A percentile compares a stretch with the other conserved stretches of the same genome.
These are phyloP conservation scores for Teunomyces cretensis DNA, from an alignment of 805 yeast species.

Conservation along the genomic window DNA sequence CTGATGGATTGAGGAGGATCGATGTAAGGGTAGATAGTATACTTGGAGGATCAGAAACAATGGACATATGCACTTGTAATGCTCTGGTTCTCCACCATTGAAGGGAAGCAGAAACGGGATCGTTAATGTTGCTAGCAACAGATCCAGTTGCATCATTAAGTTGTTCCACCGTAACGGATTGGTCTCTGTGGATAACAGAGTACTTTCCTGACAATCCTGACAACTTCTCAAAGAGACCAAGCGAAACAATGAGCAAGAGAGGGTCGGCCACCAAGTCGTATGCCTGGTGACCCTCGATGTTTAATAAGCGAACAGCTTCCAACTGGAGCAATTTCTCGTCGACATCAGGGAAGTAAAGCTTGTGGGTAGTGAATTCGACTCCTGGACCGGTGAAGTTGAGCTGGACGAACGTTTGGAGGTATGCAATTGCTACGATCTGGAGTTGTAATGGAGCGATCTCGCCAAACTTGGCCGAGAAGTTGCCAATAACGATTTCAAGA, in stretches of 20 bases:
- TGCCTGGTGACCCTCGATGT: constrained; percentile 67
- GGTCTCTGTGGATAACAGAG: constrained; percentile 39
- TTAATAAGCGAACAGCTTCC: constrained; percentile 41
- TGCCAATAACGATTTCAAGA: constrained; percentile 11
- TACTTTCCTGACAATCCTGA: constrained; percentile 36
- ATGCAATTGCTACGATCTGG: constrained; percentile 53
- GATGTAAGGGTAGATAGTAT: constrained; percentile 43
- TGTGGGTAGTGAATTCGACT: constrained; percentile 35
- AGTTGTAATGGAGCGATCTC: constrained; percentile 18
- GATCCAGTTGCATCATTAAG: constrained; percentile 15
- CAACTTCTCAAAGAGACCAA: constrained; percentile 37
- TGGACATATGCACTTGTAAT: constrained; percentile 59
- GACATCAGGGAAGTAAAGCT: constrained; percentile 26
- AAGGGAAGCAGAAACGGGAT: constrained; percentile 46
- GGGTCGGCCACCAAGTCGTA: constrained; percentile 52
- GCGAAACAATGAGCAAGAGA: constrained; percentile 28
- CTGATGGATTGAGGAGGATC: constrained; percentile 34
- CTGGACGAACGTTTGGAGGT: constrained; percentile 70
- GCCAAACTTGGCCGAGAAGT: constrained; percentile 11
- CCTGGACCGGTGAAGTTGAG: constrained; percentile 84
- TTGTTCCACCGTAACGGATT: constrained; percentile 24
- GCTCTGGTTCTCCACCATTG: constrained; percentile 80
- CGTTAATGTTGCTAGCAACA: constrained; percentile 10
- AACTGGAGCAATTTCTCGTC: constrained; percentile 18
- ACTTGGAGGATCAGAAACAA: constrained; percentile 64